phyloP scores from a whole-genome alignment of 257 asterid species.

The Solanum chilense region DNA sequence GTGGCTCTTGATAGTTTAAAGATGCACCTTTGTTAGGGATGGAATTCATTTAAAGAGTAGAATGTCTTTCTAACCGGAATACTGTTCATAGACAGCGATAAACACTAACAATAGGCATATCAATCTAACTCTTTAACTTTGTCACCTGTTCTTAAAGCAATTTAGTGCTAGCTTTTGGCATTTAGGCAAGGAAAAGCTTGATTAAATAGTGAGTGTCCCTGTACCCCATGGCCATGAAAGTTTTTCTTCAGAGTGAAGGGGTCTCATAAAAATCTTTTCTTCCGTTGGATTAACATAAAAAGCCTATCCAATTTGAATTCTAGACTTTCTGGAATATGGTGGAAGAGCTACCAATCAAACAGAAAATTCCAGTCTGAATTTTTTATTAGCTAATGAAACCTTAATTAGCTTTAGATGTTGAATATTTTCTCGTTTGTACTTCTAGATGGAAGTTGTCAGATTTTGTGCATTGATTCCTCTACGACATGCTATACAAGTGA shows the following conservation, averaged over 20 bases:
- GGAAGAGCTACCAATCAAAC: neutral
- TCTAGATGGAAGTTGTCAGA: slow-evolving; percentile 17
- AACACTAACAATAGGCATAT: neutral
- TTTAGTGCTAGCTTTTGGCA: neutral
- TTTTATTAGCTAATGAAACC: neutral
- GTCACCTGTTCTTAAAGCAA: neutral
- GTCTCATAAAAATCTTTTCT: neutral
- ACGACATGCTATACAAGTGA: slow-evolving; percentile 24
- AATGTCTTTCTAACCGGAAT: neutral
- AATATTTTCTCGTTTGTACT: neutral
- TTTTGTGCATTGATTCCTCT: slow-evolving; percentile 19
- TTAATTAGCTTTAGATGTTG: neutral
- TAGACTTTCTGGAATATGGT: neutral
- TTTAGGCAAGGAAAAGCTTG: neutral
- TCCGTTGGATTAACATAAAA: neutral
- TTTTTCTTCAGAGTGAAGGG: neutral
- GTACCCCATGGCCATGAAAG: neutral
- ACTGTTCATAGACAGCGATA: neutral
- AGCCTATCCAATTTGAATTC: neutral
- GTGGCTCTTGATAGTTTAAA: neutral
- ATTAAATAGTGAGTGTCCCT: neutral
- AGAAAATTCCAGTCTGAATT: neutral
- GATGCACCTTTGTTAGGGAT: neutral
- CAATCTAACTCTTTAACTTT: neutral
- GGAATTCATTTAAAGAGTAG: neutral